These are phyloP conservation scores for Quercus tomentella DNA, from an alignment of 331 rosid species.

Conservation along the genomic window DNA sequence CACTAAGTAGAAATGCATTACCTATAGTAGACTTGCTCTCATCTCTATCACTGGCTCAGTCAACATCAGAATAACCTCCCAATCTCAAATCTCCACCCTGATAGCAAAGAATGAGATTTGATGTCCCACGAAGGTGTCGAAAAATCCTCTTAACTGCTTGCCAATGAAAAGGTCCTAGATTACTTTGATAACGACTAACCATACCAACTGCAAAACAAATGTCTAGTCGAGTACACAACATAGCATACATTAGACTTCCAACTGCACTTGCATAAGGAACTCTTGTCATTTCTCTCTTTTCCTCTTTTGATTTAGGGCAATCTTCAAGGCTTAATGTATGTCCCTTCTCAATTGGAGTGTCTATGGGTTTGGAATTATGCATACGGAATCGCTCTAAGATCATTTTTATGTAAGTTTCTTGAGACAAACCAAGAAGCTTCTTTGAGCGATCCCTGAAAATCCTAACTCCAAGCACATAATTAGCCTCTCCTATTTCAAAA, in stretches of 20 bases:
- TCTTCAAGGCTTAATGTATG: background rate
- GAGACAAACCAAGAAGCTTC: too few species aligned
- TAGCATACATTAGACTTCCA: background rate
- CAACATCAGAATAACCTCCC: background rate
- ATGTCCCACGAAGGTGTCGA: background rate
- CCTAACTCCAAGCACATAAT: too few species aligned
- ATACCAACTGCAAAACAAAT: background rate
- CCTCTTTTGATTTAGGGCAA: background rate
- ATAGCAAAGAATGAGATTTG: background rate
- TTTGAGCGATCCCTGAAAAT: too few species aligned
- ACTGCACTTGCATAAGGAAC: background rate
- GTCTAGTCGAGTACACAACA: background rate
- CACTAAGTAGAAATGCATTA: background rate
- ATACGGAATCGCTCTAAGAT: too few species aligned
- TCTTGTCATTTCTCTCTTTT: background rate
- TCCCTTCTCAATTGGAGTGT: too few species aligned
- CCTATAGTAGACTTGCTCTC: background rate
- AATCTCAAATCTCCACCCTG: background rate
- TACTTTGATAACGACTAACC: background rate
- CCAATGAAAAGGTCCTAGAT: background rate
- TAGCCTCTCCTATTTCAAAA: too few species aligned
- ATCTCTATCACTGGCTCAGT: background rate
- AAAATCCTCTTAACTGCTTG: background rate
- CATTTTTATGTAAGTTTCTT: too few species aligned
- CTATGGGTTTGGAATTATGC: too few species aligned